Evolutionary conservation across 257 asterid species (phyloP).

Genomic region (Parsonsia alboflavescens): DNA sequence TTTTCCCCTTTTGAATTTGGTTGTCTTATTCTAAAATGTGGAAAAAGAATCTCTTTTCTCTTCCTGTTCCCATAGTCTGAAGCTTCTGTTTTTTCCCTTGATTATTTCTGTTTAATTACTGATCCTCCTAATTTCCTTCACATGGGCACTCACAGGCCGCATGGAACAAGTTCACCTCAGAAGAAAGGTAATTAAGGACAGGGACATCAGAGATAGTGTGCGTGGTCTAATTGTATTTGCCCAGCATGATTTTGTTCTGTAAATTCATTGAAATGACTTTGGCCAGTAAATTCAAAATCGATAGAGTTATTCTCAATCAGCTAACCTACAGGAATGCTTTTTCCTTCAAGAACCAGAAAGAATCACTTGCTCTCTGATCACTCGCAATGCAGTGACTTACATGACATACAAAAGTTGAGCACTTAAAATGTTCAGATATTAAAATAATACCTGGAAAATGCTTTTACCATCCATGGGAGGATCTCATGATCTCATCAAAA

Average conservation of each 20-base stretch:
- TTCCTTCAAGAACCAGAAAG: neutral
- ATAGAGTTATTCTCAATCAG: neutral
- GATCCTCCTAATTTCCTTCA: neutral
- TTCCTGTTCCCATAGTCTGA: too few species aligned
- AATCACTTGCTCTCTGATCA: neutral
- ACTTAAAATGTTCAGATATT: too few species aligned
- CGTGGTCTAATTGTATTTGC: neutral
- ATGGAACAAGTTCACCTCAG: conserved; percentile 91
- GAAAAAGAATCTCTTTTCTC: too few species aligned
- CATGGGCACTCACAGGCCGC: conserved; percentile 59
- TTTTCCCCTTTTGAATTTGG: neutral
- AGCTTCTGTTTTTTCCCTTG: neutral
- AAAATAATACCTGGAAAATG: too few species aligned
- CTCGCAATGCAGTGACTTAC: neutral
- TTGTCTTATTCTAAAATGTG: too few species aligned
- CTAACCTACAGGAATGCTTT: neutral
- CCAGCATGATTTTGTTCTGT: conserved; percentile 1
- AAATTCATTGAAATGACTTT: conserved; percentile 5
- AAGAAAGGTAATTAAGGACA: conserved; percentile 60
- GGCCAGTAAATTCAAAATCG: conserved; percentile 3
- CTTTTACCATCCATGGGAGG: too few species aligned
- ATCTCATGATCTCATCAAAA: too few species aligned
- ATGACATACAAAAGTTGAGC: too few species aligned
- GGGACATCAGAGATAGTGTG: neutral
- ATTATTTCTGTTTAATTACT: neutral